Evolutionary conservation across 2,329 filamentous ascomycete genomes (phyloP).

Genomic region (Fusarium napiforme): DNA sequence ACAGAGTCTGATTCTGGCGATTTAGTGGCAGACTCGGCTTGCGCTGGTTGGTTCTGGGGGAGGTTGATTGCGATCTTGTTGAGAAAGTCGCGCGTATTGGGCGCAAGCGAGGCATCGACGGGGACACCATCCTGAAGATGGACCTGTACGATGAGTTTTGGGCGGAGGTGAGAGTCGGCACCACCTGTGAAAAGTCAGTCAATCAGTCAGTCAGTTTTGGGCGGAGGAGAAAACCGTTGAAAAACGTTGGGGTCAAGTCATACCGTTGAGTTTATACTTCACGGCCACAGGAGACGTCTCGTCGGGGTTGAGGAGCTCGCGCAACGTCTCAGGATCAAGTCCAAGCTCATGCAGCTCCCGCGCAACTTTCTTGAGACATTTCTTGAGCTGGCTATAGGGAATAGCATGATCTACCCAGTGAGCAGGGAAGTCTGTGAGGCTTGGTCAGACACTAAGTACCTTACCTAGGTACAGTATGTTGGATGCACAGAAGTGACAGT

Average conservation of each 20-base stretch:
- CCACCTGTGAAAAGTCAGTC: constrained; percentile 45
- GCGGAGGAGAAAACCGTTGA: constrained; percentile 20
- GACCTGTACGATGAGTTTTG: constrained; percentile 76
- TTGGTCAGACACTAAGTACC: constrained; percentile 1
- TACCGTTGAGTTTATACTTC: constrained; percentile 67
- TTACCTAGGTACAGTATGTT: not conserved
- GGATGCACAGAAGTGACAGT: not conserved
- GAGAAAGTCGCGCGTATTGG: constrained; percentile 72
- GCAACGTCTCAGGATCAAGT: constrained; percentile 76
- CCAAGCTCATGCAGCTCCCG: constrained; percentile 76
- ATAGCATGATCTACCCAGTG: constrained; percentile 80
- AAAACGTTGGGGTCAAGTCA: constrained; percentile 1
- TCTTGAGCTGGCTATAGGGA: constrained; percentile 86
- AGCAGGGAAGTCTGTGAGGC: constrained; percentile 70
- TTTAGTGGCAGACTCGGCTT: constrained; percentile 2
- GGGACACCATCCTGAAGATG: constrained; percentile 73
- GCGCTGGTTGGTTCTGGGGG: constrained; percentile 15
- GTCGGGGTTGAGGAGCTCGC: constrained; percentile 68
- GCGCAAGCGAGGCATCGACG: constrained; percentile 74
- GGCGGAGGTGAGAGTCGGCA: constrained; percentile 64
- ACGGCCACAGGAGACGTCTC: constrained; percentile 59
- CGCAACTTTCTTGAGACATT: constrained; percentile 85
- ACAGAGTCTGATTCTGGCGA: constrained; percentile 10
- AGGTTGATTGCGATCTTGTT: constrained; percentile 66
- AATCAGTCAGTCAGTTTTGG: not conserved